Base-by-base conservation (phyloP, 139 green algal genomes). In the Chlorella sorokiniana region DNA sequence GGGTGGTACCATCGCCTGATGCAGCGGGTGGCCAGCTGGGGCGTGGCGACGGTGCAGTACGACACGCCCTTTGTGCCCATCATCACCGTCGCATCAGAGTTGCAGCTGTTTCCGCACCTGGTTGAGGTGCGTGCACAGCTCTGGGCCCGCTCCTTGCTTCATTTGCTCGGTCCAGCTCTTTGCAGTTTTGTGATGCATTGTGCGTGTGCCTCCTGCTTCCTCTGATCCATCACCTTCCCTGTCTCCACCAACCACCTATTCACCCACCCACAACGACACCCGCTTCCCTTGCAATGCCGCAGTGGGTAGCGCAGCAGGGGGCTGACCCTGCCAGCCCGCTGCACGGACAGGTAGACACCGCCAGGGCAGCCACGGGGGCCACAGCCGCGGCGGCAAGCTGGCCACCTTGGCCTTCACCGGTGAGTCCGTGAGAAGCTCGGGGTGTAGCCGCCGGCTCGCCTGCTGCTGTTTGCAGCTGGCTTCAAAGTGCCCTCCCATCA, bases 301-400 rank as follows among this genome's bases (percentile, higher is more conserved):
- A 75, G n/a, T 88, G 83, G 86, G 37, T 86, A 27, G 25, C 29
- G 1, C 42, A 68, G 18, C 79, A 88, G 54, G 64, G 29, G 29
- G 20, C 64, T 14, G 37, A 65, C 29, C 33, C 40, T 18, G 52
- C 2, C 38, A 65, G 45, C 48, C 67, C 78, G 2, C 81, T 91
- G 40, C 63, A 84, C 20, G 31, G 69, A 0, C 29, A 63, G 0
- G 29, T 89, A 2, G 85, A 90, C 40, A 37, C 80, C 31, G 48
- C 22, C 4, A 59, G 27, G 27, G 67, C 87, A n/a, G 80, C 52
- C 9, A 76, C 81, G 10, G 81, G 65, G 91, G 91, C 0, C 91
- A 94, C 78, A 93, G 88, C 86, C 78, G 91, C 14, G 91, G 91
- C 25, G 91, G 71, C 59, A 94, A 94, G 83, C 77, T 94, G 31